Percentiles rank a stretch among this genome's conserved stretches.
Conservation (phyloP, 2,329 filamentous ascomycete genomes). For the Aspergillus proliferans region DNA sequence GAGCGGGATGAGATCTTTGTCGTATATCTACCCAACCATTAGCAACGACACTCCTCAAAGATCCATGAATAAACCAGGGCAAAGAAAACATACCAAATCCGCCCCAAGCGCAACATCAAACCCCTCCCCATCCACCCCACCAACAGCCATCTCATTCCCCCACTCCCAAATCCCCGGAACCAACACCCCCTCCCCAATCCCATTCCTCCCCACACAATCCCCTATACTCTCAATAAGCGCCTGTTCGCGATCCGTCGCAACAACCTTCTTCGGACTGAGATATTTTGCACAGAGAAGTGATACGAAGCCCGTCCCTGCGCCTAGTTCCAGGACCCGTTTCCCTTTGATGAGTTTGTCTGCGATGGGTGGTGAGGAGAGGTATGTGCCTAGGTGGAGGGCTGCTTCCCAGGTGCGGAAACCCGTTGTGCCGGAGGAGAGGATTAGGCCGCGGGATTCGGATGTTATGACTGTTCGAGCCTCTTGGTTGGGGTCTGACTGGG, state of each 20-base stretch:
- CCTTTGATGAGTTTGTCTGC: conserved; percentile 38
- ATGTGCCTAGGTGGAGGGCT: conserved; percentile 57
- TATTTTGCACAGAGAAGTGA: conserved; percentile 58
- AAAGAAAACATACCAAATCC: conserved; percentile 31
- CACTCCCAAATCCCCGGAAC: conserved; percentile 38
- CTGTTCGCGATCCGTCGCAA: conserved; percentile 57
- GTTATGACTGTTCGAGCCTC: conserved; percentile 24
- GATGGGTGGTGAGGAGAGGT: conserved; percentile 40
- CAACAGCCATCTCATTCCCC: conserved; percentile 26
- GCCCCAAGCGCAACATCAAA: conserved; percentile 39
- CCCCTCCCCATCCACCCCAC: conserved; percentile 1
- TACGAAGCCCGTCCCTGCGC: conserved; percentile 61
- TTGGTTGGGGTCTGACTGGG: too few species aligned
- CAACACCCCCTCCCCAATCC: conserved; percentile 16
- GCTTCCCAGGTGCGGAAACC: conserved; percentile 67
- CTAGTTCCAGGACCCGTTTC: conserved; percentile 58
- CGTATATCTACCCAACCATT: conserved; percentile 49
- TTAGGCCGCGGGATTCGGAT: conserved; percentile 52
- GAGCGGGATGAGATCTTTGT: conserved; percentile 51
- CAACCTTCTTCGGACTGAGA: conserved; percentile 48
- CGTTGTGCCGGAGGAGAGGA: conserved; percentile 55
- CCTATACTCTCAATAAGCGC: conserved; percentile 35
- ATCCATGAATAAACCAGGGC: neutral
- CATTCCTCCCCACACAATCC: conserved; percentile 32
- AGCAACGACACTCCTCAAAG: neutral